These are phyloP conservation scores for Ustulina deusta DNA, from an alignment of 2,329 filamentous ascomycete genomes.

Conservation along the genomic window DNA sequence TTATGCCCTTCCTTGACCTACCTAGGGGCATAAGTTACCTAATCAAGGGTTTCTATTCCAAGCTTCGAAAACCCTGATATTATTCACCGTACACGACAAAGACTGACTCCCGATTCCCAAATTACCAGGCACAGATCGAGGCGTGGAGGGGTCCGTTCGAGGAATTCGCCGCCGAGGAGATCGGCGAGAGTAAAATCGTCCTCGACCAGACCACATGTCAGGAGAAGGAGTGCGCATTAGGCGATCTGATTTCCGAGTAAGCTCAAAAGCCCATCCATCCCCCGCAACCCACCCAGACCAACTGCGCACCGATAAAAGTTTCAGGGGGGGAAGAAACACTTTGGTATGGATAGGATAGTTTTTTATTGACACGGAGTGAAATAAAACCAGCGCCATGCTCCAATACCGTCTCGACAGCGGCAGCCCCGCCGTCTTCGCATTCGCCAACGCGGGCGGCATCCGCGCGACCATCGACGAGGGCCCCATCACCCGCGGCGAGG, in stretches of 20 bases:
- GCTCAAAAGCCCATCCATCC: constrained; percentile 34
- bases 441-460: constrained; percentile 74
- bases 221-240: constrained; percentile 67
- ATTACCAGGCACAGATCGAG: constrained; percentile 60
- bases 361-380: no score
- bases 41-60: not conserved
- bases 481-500: constrained; percentile 71
- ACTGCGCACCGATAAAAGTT: no score
- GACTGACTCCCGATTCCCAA: not conserved
- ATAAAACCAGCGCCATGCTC: constrained; percentile 64
- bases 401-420: constrained; percentile 67
- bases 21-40: not conserved
- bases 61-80: not conserved
- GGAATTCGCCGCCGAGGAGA: constrained; percentile 66
- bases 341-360: no score
- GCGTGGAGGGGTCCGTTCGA: constrained; percentile 72
- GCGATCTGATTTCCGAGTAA: constrained; percentile 65
- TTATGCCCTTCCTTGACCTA: not conserved
- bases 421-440: constrained; percentile 63
- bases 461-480: constrained; percentile 72
- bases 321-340: no score
- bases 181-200: constrained; percentile 65
- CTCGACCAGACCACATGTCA: constrained; percentile 72
- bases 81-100: not conserved
- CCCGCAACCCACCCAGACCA: not conserved